phyloP scores from a whole-genome alignment of 1,284 basidiomycete genomes.

The Austroboletus niveus region DNA sequence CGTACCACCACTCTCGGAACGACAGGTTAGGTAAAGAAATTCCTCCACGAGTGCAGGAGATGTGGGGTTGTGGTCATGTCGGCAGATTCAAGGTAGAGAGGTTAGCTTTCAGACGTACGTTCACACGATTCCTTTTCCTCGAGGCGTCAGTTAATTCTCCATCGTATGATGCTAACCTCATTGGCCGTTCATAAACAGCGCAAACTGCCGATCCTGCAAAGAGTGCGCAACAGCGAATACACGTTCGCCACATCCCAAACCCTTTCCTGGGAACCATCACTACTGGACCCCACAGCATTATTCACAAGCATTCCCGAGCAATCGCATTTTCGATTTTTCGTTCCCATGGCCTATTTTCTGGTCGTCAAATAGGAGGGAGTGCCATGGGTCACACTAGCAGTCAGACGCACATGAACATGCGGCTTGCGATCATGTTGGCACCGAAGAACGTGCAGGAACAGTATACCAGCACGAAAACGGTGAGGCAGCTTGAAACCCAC shows the following conservation, averaged over 20 bases:
- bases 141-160: background rate
- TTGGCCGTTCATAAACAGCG: constrained; percentile 12
- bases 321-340: constrained; percentile 74
- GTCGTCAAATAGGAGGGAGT: constrained; percentile 10
- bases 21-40: constrained; percentile 37
- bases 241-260: constrained; percentile 55
- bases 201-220: constrained; percentile 51
- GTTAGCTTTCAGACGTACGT: constrained; percentile 48
- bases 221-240: constrained; percentile 63
- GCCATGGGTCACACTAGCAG: constrained; percentile 6
- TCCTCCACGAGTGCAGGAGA: constrained; percentile 53
- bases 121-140: background rate
- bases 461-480: constrained; percentile 76
- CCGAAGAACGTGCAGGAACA: constrained; percentile 70
- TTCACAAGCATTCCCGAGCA: constrained; percentile 77
- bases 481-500: constrained; percentile 63
- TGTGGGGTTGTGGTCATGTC: constrained; percentile 65
- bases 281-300: constrained; percentile 60
- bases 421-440: constrained; percentile 59
- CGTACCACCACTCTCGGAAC: constrained; percentile 9
- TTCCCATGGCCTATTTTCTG: constrained; percentile 45
- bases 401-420: constrained; percentile 40
- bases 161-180: background rate
- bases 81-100: constrained; percentile 64
- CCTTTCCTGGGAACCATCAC: constrained; percentile 38